Percentiles rank a stretch among this genome's conserved stretches.
Evolutionary conservation across 345 rosid species (phyloP).

Genomic region (Sisymbrium irio): DNA sequence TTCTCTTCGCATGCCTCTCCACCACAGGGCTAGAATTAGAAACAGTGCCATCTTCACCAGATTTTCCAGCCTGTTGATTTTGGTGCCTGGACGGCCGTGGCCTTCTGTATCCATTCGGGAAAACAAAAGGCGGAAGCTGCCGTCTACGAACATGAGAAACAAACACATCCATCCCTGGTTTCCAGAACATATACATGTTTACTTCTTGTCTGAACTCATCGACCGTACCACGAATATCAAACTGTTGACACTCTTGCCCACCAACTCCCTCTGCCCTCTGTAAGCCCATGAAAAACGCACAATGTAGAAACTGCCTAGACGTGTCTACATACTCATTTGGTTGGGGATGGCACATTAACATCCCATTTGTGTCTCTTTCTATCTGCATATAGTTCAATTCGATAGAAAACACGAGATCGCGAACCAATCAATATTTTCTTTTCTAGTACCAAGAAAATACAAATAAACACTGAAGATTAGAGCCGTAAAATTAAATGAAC

Average conservation of each 20-base stretch:
- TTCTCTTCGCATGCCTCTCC: slow-evolving; percentile 50
- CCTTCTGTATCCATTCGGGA: slow-evolving; percentile 57
- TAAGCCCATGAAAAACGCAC: slow-evolving; percentile 78
- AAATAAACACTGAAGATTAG: not conserved
- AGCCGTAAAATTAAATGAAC: not conserved
- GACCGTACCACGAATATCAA: slow-evolving; percentile 68
- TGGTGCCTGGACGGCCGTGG: slow-evolving; percentile 50
- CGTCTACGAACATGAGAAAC: slow-evolving; percentile 75
- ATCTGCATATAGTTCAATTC: slow-evolving; percentile 45
- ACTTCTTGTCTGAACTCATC: slow-evolving; percentile 64
- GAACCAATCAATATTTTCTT: not conserved
- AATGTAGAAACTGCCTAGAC: slow-evolving; percentile 55
- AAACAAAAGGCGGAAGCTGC: slow-evolving; percentile 65
- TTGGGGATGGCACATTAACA: slow-evolving; percentile 77
- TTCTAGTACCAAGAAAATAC: not conserved
- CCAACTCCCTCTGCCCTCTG: slow-evolving; percentile 59
- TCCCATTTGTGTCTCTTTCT: slow-evolving; percentile 69
- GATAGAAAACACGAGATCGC: not conserved
- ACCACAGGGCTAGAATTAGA: slow-evolving; percentile 39
- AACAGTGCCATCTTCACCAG: slow-evolving; percentile 45
- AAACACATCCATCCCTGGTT: slow-evolving; percentile 68
- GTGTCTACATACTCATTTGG: slow-evolving; percentile 57
- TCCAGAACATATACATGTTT: slow-evolving; percentile 58
- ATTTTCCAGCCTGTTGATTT: slow-evolving; percentile 44
- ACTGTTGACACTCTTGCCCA: slow-evolving; percentile 70